A percentile compares a stretch with the other conserved stretches of the same genome.
Evolutionary conservation across 768 basidiomycete genomes (phyloP).

Genomic region (Pleurotus ostreatus): DNA sequence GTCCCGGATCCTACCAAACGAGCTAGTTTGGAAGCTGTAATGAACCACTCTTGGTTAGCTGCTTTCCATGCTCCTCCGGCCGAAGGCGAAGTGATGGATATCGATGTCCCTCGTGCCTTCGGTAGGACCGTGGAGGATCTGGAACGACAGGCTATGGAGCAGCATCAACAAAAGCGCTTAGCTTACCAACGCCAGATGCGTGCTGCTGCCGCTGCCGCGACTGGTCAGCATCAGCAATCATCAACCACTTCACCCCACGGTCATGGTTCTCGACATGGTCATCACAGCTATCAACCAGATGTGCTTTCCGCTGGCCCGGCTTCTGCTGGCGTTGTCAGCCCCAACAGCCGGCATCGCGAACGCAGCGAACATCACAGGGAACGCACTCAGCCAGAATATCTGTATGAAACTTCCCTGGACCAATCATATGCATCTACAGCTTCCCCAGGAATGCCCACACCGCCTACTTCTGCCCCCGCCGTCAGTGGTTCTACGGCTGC

Average conservation of each 20-base stretch:
- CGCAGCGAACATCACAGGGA: neutral
- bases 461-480: constrained; percentile 25
- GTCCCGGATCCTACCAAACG: constrained; percentile 86
- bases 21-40: constrained; percentile 72
- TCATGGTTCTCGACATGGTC: constrained; percentile 29
- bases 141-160: constrained; percentile 76
- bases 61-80: constrained; percentile 44
- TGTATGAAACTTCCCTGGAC: constrained; percentile 72
- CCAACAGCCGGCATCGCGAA: constrained; percentile 33
- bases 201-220: constrained; percentile 33
- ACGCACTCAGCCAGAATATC: constrained; percentile 65
- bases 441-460: constrained; percentile 19
- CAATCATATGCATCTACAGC: constrained; percentile 39
- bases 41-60: constrained; percentile 85
- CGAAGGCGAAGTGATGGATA: constrained; percentile 13
- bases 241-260: constrained; percentile 18
- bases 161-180: constrained; percentile 78
- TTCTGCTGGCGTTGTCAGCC: constrained; percentile 18
- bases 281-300: constrained; percentile 56
- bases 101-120: constrained; percentile 44
- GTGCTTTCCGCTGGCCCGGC: constrained; percentile 27
- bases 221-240: constrained; percentile 14
- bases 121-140: constrained; percentile 71
- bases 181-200: constrained; percentile 82
- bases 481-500: constrained; percentile 4